Evolutionary conservation across 1,139 yeast species (phyloP).

Genomic region (Pichia sp.): DNA sequence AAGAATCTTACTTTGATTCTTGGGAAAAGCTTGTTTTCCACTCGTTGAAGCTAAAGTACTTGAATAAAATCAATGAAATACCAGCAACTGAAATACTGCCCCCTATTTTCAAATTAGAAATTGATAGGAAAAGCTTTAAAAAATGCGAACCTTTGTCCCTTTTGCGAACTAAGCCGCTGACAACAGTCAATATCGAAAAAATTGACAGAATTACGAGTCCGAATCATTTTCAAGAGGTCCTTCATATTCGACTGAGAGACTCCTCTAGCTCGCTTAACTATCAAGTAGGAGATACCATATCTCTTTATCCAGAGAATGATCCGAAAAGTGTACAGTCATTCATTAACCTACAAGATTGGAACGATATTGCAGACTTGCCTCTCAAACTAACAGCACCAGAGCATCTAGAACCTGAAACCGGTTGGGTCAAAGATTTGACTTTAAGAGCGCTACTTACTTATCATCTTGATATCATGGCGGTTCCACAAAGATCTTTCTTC

Average conservation of each 20-base stretch:
- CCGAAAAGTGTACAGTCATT: conserved; percentile 56
- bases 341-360: conserved; percentile 69
- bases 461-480: conserved; percentile 73
- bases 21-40: conserved; percentile 56
- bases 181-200: conserved; percentile 30
- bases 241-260: conserved; percentile 47
- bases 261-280: conserved; percentile 30
- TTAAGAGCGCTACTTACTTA: conserved; percentile 65
- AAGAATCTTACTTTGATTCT: conserved; percentile 67
- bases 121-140: conserved; percentile 17
- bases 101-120: conserved; percentile 33
- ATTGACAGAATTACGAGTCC: conserved; percentile 21
- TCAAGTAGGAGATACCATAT: conserved; percentile 74
- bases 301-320: conserved; percentile 69
- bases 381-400: conserved; percentile 19
- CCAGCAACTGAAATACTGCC: conserved; percentile 38
- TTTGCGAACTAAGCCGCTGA: conserved; percentile 9
- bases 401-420: conserved; percentile 36
- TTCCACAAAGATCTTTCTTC: conserved; percentile 82
- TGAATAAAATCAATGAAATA: conserved; percentile 20
- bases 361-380: conserved; percentile 55
- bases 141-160: neutral
- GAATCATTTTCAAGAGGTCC: conserved; percentile 87
- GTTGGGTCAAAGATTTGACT: conserved; percentile 48
- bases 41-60: conserved; percentile 30